These are phyloP conservation scores for Beta lomatogona DNA, from an alignment of 179 eudicot genomes.

Conservation along the genomic window DNA sequence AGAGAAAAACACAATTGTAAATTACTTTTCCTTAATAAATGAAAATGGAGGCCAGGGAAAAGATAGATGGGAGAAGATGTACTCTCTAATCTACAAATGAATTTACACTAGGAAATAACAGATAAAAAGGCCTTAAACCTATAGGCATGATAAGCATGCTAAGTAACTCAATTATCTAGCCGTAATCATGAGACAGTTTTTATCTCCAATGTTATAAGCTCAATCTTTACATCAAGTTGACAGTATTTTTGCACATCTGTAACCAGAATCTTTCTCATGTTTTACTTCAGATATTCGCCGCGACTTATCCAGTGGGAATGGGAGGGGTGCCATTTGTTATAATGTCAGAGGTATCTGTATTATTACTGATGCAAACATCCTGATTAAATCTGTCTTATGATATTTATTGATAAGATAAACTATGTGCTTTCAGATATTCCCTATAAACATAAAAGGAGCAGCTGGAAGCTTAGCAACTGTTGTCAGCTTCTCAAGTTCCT, in stretches of 20 bases:
- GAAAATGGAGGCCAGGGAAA: no score
- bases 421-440: constrained; percentile 41
- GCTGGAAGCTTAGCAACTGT: constrained; percentile 44
- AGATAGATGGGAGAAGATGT: no score
- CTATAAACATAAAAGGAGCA: constrained; percentile 40
- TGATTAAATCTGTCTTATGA: neutral
- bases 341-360: constrained; percentile 37
- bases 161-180: no score
- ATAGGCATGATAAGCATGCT: no score
- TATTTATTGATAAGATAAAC: neutral
- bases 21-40: no score
- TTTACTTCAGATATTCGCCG: constrained; percentile 24
- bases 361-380: neutral
- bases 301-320: constrained; percentile 40
- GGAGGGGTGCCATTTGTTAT: constrained; percentile 41
- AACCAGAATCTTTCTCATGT: neutral
- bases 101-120: no score
- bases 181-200: no score
- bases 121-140: no score
- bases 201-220: neutral
- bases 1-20: no score
- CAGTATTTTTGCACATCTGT: neutral
- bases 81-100: no score
- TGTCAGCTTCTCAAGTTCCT: constrained; percentile 31
- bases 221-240: neutral